Evolutionary conservation across 306 rosid species (phyloP), one percentile per base, ranked within the genome.

Genomic region (Lotus japonicus): DNA sequence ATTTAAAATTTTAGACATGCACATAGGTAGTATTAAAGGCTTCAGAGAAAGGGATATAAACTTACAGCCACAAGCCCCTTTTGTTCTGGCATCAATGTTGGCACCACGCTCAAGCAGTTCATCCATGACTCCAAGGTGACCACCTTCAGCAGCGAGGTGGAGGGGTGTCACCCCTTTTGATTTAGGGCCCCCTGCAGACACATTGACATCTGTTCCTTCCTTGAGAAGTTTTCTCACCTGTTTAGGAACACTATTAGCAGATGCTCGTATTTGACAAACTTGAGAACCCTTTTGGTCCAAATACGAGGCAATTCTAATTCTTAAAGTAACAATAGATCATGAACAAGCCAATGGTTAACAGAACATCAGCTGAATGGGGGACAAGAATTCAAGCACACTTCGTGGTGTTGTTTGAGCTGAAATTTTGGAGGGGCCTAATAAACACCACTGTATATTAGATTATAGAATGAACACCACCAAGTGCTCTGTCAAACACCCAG

Each of bases 61-160:
- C 97, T 81, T 77, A 94, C 98, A 94, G 77, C 98, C 98, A 81
- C 97, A 90, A 56, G 89, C 95, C 49, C 97, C 97, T 84, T 86
- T 86, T 19, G 95, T 94, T 79, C 97, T 77, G 51, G 98, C 97
- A 84, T 94, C 98, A 76, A 94, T 94, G 60, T 94, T 73, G 28
- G 98, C 98, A 51, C 98, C 97, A 45, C 89, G 97, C 72, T 94
- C 97, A 66, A 94, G 97, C 69, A 94, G 76, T 80, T 78, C 97
- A 74, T 94, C 98, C 98, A 94, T 94, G 56, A 94, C 85, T 38
- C 76, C 83, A 15, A 94, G 80, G 77, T 94, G 98, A 36, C 97
- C 97, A 59, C 98, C 98, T 86, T 90, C 96, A 1, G 97, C 97
- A 49, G 97, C 98, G 51, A 94, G 97, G 82, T 90, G 98, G 58